Evolutionary conservation across 2,329 filamentous ascomycete genomes (phyloP), one percentile per base, ranked within the genome.

Genomic region (Fusarium kyushuense): DNA sequence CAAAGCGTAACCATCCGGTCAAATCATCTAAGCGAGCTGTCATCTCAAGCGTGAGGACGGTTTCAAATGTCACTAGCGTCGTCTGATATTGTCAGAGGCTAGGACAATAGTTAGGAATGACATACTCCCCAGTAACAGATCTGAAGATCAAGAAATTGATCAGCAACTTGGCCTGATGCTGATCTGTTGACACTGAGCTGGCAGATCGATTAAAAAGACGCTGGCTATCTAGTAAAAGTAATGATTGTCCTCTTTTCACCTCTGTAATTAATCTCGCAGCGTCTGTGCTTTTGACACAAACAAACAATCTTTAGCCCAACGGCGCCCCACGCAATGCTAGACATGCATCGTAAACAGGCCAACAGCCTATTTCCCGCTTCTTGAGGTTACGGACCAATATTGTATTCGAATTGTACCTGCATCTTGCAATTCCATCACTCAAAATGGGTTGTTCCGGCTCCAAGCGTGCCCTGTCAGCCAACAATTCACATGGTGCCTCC

Each of bases 381-480:
- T 46, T 27, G 16, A 17, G 9, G 12, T 25, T 14, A n/a, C 14
- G n/a, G 11, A 38, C 46, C 33, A 49, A 27, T 46, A 32, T 19
- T 8, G 6, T 19, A 36, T 8, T 13, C 12, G 17, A 30, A 25
- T 27, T 8, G 13, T 16, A 33, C 30, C 23, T 16, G 7, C 32
- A 11, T 40, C 9, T 5, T 13, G 16, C 30, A 10, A 29, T 36
- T 29, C 16, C 17, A 3, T 19, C n/a, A 6, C 13, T 25, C 8
- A 30, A 25, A 23, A 69, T 70, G 67, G 67, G 59, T 11, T 54
- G 60, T 16, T 65, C 55, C 5, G 46, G 25, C 21, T 70, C 67
- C n/a, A 70, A 54, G 32, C 56, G 47, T 32, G 53, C 64, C 42
- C 52, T 55, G 17, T 69, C 67, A 29, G 41, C 29, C 16, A 38